Evolutionary conservation across 192 early-diverging fungal species (phyloP).

Genomic region (Helicostylum pulchrum): DNA sequence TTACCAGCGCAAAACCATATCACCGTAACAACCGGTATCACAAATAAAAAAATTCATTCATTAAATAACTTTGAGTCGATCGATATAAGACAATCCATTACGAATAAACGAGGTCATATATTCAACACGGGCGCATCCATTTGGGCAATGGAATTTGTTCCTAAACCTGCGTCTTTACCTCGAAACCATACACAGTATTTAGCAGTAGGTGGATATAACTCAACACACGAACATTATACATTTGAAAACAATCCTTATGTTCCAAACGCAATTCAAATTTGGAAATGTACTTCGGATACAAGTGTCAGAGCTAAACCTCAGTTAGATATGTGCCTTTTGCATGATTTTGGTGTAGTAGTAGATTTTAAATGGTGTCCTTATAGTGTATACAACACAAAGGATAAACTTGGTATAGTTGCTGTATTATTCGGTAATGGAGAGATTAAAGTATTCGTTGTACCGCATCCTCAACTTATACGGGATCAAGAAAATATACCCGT

Average conservation of each 20-base stretch:
- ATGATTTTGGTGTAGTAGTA: conserved; percentile 31
- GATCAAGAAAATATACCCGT: neutral
- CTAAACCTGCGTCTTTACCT: conserved; percentile 12
- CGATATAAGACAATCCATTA: neutral
- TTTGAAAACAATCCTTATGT: conserved; percentile 9
- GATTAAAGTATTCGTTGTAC: conserved; percentile 25
- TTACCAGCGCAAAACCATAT: neutral
- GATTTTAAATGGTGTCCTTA: conserved; percentile 43
- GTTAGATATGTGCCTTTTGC: conserved; percentile 36
- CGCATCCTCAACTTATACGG: conserved; percentile 23
- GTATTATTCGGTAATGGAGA: conserved; percentile 27
- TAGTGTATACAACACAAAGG: conserved; percentile 10
- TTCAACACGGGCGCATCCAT: conserved; percentile 37
- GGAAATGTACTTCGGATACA: conserved; percentile 19
- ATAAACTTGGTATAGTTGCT: conserved; percentile 33
- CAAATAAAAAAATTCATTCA: neutral
- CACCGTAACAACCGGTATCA: neutral
- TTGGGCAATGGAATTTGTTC: conserved; percentile 33
- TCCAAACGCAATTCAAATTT: conserved; percentile 38
- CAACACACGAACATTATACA: conserved; percentile 26
- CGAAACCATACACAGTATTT: conserved; percentile 27
- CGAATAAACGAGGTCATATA: conserved; percentile 21
- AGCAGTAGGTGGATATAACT: conserved; percentile 33
- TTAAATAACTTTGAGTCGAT: neutral
- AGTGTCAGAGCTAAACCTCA: neutral